Conservation (phyloP, 225 moss, liverwort and hornwort species). For the Marchantia paleacea region DNA sequence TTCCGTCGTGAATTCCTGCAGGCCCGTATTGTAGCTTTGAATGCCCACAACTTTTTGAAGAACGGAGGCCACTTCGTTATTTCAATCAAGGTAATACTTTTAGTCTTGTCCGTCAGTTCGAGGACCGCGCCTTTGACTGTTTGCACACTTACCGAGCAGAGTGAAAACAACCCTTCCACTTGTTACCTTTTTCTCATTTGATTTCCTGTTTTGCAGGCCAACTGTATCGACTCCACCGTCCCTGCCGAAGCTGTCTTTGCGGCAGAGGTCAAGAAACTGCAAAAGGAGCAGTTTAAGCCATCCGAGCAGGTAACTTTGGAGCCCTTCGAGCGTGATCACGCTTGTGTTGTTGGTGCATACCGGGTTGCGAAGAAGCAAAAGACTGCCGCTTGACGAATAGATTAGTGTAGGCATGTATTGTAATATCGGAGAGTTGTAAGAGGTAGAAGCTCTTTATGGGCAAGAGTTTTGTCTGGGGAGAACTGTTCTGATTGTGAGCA, state of each 20-base stretch:
- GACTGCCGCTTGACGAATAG: constrained; percentile 16
- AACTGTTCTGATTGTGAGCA: no score
- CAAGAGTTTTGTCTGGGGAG: no score
- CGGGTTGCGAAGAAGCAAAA: constrained; percentile 69
- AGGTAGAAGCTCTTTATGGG: no score
- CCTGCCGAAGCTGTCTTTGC: constrained; percentile 91
- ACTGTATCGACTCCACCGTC: constrained; percentile 87
- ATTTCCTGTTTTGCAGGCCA: no score
- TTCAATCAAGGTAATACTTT: constrained; percentile 62
- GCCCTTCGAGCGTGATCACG: constrained; percentile 84
- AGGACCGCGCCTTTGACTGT: no score
- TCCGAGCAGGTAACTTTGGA: constrained; percentile 82
- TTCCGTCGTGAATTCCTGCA: constrained; percentile 10
- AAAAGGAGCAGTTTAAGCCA: constrained; percentile 88
- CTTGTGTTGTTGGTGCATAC: constrained; percentile 76
- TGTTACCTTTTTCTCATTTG: no score
- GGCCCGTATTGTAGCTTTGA: constrained; percentile 84
- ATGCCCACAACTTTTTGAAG: constrained; percentile 86
- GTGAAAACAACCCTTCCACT: no score
- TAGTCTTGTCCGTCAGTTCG: neutral
- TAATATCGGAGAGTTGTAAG: no score
- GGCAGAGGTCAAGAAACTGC: constrained; percentile 75
- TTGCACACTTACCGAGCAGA: no score
- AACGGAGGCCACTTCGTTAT: constrained; percentile 91
- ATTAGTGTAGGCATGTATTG: neutral